Conservation (phyloP, 1,284 basidiomycete genomes). For the Melampsora americana region DNA sequence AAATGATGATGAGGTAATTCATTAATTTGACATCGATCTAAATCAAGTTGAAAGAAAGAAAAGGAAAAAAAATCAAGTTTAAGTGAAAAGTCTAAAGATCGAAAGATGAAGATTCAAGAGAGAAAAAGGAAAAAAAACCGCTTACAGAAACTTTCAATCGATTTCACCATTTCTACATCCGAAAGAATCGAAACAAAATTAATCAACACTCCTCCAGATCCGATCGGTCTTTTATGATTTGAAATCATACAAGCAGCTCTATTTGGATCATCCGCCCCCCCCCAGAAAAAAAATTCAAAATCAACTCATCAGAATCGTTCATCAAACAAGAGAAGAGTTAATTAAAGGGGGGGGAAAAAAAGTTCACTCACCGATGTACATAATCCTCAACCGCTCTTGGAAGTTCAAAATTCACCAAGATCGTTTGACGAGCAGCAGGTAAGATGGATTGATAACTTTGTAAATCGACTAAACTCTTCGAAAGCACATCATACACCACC, state of each 20-base stretch:
- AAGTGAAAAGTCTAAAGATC: no score
- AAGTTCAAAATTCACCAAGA: slow-evolving; percentile 31
- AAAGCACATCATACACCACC: slow-evolving; percentile 30
- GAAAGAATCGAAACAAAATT: neutral
- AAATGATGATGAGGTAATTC: neutral
- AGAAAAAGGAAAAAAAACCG: no score
- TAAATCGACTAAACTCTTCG: slow-evolving; percentile 15
- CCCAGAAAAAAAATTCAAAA: neutral
- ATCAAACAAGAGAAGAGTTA: no score
- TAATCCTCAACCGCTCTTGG: slow-evolving; percentile 33
- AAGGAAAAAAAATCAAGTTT: no score
- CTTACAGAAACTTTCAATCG: slow-evolving; percentile 31
- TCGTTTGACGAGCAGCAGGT: neutral
- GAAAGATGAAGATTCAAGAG: no score
- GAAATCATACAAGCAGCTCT: slow-evolving; percentile 36
- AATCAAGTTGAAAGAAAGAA: neutral
- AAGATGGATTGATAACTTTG: slow-evolving; percentile 6
- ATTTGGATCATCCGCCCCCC: neutral
- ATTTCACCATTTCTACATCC: slow-evolving; percentile 25
- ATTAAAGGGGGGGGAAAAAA: neutral
- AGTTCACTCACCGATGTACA: slow-evolving; percentile 11
- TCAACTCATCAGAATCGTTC: neutral
- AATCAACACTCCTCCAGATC: neutral
- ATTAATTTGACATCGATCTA: slow-evolving; percentile 37
- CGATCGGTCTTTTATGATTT: slow-evolving; percentile 4